Conservation (phyloP, 164 flowering plant genomes). For the Magnolia changhungtana region DNA sequence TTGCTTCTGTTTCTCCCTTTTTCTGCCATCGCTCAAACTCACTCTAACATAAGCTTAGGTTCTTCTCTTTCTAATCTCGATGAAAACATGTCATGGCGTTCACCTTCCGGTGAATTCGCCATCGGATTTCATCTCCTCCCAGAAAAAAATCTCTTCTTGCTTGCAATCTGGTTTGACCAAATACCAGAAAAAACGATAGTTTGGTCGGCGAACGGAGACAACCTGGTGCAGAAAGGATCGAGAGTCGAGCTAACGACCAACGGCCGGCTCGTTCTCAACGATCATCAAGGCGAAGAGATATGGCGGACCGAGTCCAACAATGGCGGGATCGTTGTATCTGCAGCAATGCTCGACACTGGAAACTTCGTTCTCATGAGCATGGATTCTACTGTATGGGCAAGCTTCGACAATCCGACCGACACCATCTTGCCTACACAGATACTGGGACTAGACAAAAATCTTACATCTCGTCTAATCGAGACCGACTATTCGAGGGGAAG, state of each 20-base stretch:
- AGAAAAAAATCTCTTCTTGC: conserved; percentile 12
- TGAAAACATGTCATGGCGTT: conserved; percentile 19
- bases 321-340: background rate
- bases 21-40: conserved; percentile 15
- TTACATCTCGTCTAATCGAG: conserved; percentile 11
- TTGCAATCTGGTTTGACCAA: conserved; percentile 36
- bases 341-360: background rate
- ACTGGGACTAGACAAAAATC: conserved; percentile 4
- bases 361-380: conserved; percentile 2
- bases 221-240: conserved; percentile 25
- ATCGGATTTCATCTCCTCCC: conserved; percentile 26
- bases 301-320: background rate
- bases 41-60: conserved; percentile 19
- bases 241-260: conserved; percentile 17
- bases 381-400: conserved; percentile 3
- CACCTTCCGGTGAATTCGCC: conserved; percentile 36
- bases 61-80: conserved; percentile 20
- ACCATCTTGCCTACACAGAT: conserved; percentile 38
- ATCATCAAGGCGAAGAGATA: background rate
- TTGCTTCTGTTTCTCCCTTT: background rate
- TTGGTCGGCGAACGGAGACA: conserved; percentile 29
- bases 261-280: conserved; percentile 22
- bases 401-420: background rate
- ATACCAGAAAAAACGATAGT: conserved; percentile 31
- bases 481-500: conserved; percentile 34